Conservation (phyloP, 2,329 filamentous ascomycete genomes). For the Huntiella savannae region DNA sequence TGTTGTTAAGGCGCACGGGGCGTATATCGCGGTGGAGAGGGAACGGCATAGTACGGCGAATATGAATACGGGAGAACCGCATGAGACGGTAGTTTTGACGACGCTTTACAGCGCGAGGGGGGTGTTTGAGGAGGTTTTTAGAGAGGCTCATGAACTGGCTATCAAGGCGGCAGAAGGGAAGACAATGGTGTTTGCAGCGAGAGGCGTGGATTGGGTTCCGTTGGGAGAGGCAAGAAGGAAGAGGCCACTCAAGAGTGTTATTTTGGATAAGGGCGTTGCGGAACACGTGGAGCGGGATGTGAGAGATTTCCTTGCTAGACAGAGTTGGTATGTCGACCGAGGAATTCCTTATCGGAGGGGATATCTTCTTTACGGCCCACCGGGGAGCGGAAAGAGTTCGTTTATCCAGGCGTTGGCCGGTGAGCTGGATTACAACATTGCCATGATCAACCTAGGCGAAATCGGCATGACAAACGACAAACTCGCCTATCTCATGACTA, state of each 20-base stretch:
- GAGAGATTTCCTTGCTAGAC: conserved; percentile 57
- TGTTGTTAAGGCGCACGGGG: conserved; percentile 67
- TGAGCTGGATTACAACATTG: conserved; percentile 81
- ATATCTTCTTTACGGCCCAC: conserved; percentile 75
- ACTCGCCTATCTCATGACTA: conserved; percentile 67
- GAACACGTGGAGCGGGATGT: conserved; percentile 66
- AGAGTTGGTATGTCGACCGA: conserved; percentile 83
- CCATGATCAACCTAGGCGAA: conserved; percentile 80
- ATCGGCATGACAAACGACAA: conserved; percentile 78
- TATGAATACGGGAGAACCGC: conserved; percentile 66
- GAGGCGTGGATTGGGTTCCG: conserved; percentile 66
- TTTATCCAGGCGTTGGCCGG: conserved; percentile 92
- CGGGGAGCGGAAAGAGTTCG: conserved; percentile 81
- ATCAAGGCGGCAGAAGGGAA: conserved; percentile 72
- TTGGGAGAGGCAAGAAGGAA: conserved; percentile 76
- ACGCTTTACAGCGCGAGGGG: conserved; percentile 77
- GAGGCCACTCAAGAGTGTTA: conserved; percentile 69
- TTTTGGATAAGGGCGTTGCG: conserved; percentile 68
- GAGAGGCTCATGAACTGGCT: conserved; percentile 67
- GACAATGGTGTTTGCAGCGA: conserved; percentile 74
- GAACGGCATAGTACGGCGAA: conserved; percentile 74
- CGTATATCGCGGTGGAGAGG: conserved; percentile 72
- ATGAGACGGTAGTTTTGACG: conserved; percentile 84
- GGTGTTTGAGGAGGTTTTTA: conserved; percentile 78
- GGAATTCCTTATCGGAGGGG: conserved; percentile 83